A percentile compares a stretch with the other conserved stretches of the same genome.
Evolutionary conservation across 179 eudicot species (phyloP).

Genomic region (Spinacia oleracea): DNA sequence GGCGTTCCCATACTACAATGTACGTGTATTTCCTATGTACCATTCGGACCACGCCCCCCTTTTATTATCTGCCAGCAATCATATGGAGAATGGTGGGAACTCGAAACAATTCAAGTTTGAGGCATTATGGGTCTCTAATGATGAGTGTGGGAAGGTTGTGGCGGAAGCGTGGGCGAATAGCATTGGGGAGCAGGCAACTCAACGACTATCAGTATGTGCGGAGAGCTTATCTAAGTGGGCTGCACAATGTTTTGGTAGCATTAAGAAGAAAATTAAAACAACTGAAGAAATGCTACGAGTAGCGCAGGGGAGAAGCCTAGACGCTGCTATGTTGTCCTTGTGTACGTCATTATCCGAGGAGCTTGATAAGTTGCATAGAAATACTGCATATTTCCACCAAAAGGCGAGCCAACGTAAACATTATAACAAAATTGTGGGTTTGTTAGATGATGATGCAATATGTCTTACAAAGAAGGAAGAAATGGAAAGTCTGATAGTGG

Average conservation of each 20-base stretch:
- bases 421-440: not conserved
- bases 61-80: too few relatives aligned
- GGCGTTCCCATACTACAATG: not conserved
- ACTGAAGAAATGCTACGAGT: not conserved
- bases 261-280: not conserved
- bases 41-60: not conserved
- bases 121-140: not conserved
- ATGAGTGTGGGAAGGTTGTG: not conserved
- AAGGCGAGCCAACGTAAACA: too few relatives aligned
- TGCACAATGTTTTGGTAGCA: not conserved
- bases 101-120: not conserved
- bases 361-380: not conserved
- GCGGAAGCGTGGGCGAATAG: not conserved
- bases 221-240: not conserved
- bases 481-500: not conserved
- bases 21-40: not conserved
- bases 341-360: not conserved
- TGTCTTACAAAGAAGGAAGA: too few relatives aligned
- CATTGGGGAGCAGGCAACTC: fast-evolving
- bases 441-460: not conserved
- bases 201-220: not conserved
- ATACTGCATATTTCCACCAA: not conserved
- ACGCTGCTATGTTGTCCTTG: not conserved
- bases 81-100: not conserved
- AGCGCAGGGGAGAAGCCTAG: not conserved